Evolutionary conservation across 192 early-diverging fungal genomes (phyloP).

Genomic region (Rhizophagus sp.): DNA sequence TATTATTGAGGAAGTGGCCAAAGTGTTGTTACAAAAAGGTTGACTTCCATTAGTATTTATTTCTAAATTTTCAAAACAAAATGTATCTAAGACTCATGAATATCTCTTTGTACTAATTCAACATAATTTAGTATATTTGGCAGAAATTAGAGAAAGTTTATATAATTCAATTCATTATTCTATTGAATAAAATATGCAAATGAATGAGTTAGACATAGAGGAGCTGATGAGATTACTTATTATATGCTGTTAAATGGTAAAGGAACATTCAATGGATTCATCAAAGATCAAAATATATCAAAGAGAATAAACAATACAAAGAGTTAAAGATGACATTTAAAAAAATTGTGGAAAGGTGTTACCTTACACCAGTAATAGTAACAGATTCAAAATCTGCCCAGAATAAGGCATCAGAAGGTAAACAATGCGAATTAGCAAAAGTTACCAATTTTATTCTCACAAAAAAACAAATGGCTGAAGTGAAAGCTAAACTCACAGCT

Average conservation of each 20-base stretch:
- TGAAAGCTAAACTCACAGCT: slow-evolving; percentile 48
- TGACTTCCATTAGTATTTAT: slow-evolving; percentile 62
- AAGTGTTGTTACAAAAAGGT: slow-evolving; percentile 62
- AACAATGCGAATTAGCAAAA: slow-evolving; percentile 52
- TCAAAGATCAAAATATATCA: slow-evolving; percentile 25
- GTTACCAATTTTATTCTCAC: slow-evolving; percentile 59
- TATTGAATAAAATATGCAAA: slow-evolving; percentile 35
- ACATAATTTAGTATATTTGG: slow-evolving; percentile 76
- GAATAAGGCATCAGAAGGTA: slow-evolving; percentile 65
- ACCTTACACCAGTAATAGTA: slow-evolving; percentile 57
- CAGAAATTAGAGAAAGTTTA: slow-evolving; percentile 58
- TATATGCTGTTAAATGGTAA: slow-evolving; percentile 35
- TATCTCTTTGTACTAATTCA: slow-evolving; percentile 83
- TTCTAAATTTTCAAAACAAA: slow-evolving; percentile 49
- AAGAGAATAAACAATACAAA: slow-evolving; percentile 16
- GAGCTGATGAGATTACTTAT: slow-evolving; percentile 22
- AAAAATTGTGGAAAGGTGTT: slow-evolving; percentile 62
- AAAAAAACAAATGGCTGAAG: slow-evolving; percentile 58
- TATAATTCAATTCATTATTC: slow-evolving; percentile 73
- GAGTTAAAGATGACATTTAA: slow-evolving; percentile 40
- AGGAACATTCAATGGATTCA: slow-evolving; percentile 29
- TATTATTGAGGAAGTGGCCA: slow-evolving; percentile 70
- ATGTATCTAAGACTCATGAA: slow-evolving; percentile 62
- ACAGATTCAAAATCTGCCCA: slow-evolving; percentile 59
- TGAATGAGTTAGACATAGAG: not conserved